Conservation (phyloP, 139 green algal genomes). For the Chlorella sp. region DNA sequence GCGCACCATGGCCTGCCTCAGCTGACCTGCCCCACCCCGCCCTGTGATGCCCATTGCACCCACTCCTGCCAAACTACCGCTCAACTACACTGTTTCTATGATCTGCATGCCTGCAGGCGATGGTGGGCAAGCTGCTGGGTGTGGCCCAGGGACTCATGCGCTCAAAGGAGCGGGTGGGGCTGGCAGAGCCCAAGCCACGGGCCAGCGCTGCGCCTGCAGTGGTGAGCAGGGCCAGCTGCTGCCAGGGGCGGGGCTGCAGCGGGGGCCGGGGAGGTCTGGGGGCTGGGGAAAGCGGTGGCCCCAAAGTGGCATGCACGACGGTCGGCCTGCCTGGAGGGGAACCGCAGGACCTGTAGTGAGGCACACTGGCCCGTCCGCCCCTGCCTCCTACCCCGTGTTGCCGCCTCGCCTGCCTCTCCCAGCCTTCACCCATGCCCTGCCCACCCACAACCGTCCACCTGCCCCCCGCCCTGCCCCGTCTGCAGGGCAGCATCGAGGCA, state of each 20-base stretch:
- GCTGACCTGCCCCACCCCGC: background rate
- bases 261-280: background rate
- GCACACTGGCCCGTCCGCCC: too few species aligned
- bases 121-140: slow-evolving; percentile 45
- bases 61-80: too few species aligned
- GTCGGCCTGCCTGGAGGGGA: background rate
- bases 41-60: background rate
- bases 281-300: background rate
- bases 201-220: background rate
- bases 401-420: background rate
- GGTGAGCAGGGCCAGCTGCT: background rate
- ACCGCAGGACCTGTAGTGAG: background rate
- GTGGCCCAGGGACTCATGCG: slow-evolving; percentile 54
- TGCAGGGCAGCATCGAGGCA: slow-evolving; percentile 31
- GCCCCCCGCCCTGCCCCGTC: background rate
- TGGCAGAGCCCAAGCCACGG: background rate
- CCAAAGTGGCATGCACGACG: background rate
- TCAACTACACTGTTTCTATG: too few species aligned
- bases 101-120: slow-evolving; percentile 40
- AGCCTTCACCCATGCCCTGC: background rate
- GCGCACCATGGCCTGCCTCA: too few species aligned
- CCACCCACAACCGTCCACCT: background rate
- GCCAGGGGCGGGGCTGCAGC: too few species aligned
- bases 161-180: slow-evolving; percentile 51
- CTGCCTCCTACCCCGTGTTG: background rate